phyloP scores from a whole-genome alignment of 116 monocot species.

The Thalassia testudinum region DNA sequence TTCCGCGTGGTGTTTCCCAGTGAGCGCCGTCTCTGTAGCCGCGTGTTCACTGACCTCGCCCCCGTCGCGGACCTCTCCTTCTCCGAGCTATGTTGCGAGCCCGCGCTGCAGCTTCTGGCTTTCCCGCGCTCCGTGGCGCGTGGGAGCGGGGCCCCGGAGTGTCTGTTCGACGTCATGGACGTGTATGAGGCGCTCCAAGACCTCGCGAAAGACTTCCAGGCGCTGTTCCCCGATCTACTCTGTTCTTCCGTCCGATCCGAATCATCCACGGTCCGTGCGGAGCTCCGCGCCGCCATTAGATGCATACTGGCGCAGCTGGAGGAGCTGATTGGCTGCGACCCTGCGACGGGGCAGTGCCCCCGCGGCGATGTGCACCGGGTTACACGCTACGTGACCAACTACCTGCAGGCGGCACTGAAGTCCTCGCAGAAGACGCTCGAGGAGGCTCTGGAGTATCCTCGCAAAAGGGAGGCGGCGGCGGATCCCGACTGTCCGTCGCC shows the following conservation, averaged over 20 bases:
- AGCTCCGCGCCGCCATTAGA: constrained; percentile 46
- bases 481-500: constrained; percentile 37
- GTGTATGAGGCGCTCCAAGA: constrained; percentile 60
- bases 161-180: constrained; percentile 60
- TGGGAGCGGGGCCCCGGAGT: constrained; percentile 43
- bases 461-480: constrained; percentile 25
- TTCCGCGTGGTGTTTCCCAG: constrained; percentile 62
- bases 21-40: constrained; percentile 79
- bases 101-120: constrained; percentile 40
- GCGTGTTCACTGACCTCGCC: constrained; percentile 33
- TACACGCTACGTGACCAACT: constrained; percentile 83
- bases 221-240: constrained; percentile 46
- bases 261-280: constrained; percentile 24
- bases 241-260: constrained; percentile 34
- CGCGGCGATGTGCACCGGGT: constrained; percentile 74
- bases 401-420: constrained; percentile 58
- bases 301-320: constrained; percentile 76
- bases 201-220: constrained; percentile 39
- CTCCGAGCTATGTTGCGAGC: constrained; percentile 36
- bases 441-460: constrained; percentile 54
- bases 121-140: constrained; percentile 55
- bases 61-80: constrained; percentile 65
- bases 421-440: constrained; percentile 49
- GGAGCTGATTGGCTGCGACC: constrained; percentile 70
- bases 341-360: constrained; percentile 28